phyloP scores from a whole-genome alignment of 306 rosid genomes.

The Casuarina equisetifolia region DNA sequence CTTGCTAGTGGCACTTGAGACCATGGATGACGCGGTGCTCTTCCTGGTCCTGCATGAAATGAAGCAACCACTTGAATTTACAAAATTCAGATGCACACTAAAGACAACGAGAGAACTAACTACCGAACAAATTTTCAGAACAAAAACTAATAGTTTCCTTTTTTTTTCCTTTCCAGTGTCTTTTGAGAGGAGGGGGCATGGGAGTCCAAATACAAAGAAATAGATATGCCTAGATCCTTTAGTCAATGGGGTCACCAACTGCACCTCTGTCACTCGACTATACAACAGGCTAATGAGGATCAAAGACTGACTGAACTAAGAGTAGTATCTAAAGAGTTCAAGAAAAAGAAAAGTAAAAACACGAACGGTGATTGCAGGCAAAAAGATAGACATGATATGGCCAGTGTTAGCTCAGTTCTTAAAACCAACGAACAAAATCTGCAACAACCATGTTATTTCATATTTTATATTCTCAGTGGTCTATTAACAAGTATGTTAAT shows the following conservation, averaged over 20 bases:
- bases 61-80: constrained; percentile 28
- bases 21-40: constrained; percentile 61
- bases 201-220: too few relatives aligned
- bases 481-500: neutral
- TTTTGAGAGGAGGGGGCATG: too few relatives aligned
- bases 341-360: neutral
- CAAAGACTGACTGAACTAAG: neutral
- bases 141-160: neutral
- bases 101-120: neutral
- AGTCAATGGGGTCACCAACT: neutral
- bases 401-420: neutral
- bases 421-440: neutral
- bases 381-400: neutral
- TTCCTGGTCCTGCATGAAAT: constrained; percentile 63
- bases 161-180: neutral
- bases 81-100: constrained; percentile 6
- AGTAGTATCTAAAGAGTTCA: neutral
- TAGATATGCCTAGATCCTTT: too few relatives aligned
- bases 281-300: neutral
- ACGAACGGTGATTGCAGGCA: neutral
- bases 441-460: neutral
- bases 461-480: neutral
- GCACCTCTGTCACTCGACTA: neutral
- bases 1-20: constrained; percentile 70
- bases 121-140: neutral